These are phyloP conservation scores for Aspergillus eucalypticola DNA, from an alignment of 2,329 filamentous ascomycete species.

Conservation along the genomic window DNA sequence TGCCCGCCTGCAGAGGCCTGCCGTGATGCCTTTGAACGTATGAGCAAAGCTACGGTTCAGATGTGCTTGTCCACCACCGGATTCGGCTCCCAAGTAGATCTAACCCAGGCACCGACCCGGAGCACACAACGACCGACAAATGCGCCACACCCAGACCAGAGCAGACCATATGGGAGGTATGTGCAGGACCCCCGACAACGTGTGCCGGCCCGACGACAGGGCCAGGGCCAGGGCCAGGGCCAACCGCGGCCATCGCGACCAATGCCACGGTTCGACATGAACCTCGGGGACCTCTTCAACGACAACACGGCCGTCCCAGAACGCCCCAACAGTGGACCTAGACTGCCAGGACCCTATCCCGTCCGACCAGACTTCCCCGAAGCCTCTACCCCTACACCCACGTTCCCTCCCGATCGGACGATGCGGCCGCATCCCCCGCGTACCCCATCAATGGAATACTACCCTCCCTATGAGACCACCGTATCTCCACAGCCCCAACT, in stretches of 20 bases:
- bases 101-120: slow-evolving; percentile 25
- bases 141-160: slow-evolving; percentile 15
- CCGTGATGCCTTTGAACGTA: slow-evolving; percentile 89
- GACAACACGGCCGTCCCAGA: slow-evolving; percentile 44
- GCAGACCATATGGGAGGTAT: slow-evolving; percentile 13
- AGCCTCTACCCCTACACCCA: slow-evolving; percentile 23
- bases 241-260: slow-evolving; percentile 45
- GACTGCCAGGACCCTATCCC: slow-evolving; percentile 29
- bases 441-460: slow-evolving; percentile 36
- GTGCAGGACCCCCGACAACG: slow-evolving; percentile 24
- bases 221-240: slow-evolving; percentile 30
- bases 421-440: slow-evolving; percentile 28
- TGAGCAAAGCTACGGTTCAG: slow-evolving; percentile 91
- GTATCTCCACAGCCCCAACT: slow-evolving; percentile 32
- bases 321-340: slow-evolving; percentile 33
- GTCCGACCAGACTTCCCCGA: slow-evolving; percentile 27
- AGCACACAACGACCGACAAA: slow-evolving; percentile 18
- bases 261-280: slow-evolving; percentile 60
- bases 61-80: slow-evolving; percentile 89
- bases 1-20: slow-evolving; percentile 94
- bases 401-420: slow-evolving; percentile 26
- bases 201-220: slow-evolving; percentile 30
- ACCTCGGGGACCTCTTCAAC: slow-evolving; percentile 54
- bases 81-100: slow-evolving; percentile 59
- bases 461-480: slow-evolving; percentile 38